A percentile compares a stretch with the other conserved stretches of the same genome.
Evolutionary conservation across 2,329 filamentous ascomycete species (phyloP).

Genomic region (Xylariaceae sp.): DNA sequence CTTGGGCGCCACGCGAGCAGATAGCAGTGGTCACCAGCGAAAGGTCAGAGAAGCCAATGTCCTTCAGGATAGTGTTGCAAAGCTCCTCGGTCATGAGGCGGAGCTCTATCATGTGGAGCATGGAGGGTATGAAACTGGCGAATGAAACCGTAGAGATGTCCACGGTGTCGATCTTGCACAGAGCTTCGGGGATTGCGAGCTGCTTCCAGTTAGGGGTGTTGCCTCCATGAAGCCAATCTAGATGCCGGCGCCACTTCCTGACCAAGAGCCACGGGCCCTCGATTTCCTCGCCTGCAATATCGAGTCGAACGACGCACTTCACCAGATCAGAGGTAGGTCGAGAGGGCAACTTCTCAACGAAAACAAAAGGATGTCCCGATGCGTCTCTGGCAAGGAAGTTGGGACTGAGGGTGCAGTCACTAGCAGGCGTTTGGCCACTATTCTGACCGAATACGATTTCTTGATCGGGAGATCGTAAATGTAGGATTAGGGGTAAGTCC

Average conservation of each 20-base stretch:
- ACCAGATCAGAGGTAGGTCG: slow-evolving; percentile 43
- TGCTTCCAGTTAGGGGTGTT: too few species aligned
- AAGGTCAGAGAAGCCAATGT: slow-evolving; percentile 49
- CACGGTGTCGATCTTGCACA: slow-evolving; percentile 47
- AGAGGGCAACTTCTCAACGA: slow-evolving; percentile 36
- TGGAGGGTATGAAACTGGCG: slow-evolving; percentile 63
- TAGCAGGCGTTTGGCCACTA: slow-evolving; percentile 16
- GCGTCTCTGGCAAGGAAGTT: slow-evolving; percentile 40
- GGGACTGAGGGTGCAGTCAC: slow-evolving; percentile 24
- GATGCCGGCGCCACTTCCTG: slow-evolving; percentile 47
- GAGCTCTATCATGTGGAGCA: slow-evolving; percentile 65
- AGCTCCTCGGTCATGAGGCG: slow-evolving; percentile 59
- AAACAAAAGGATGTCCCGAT: slow-evolving; percentile 37
- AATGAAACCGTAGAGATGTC: slow-evolving; percentile 43
- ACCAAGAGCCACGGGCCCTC: slow-evolving; percentile 48
- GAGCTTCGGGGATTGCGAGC: slow-evolving; percentile 40
- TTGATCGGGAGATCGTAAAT: slow-evolving; percentile 31
- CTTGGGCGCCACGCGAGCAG: slow-evolving; percentile 56
- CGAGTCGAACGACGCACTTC: slow-evolving; percentile 32
- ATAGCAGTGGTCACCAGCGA: slow-evolving; percentile 63
- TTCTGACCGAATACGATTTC: slow-evolving; percentile 24
- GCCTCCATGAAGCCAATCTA: slow-evolving; percentile 52
- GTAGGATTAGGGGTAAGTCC: slow-evolving; percentile 40
- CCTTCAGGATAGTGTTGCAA: slow-evolving; percentile 46
- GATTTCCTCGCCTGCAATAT: slow-evolving; percentile 36